Percentiles rank a stretch among this genome's conserved stretches.
phyloP scores from a whole-genome alignment of 2,329 filamentous ascomycete genomes.

The Claviceps monticola region DNA sequence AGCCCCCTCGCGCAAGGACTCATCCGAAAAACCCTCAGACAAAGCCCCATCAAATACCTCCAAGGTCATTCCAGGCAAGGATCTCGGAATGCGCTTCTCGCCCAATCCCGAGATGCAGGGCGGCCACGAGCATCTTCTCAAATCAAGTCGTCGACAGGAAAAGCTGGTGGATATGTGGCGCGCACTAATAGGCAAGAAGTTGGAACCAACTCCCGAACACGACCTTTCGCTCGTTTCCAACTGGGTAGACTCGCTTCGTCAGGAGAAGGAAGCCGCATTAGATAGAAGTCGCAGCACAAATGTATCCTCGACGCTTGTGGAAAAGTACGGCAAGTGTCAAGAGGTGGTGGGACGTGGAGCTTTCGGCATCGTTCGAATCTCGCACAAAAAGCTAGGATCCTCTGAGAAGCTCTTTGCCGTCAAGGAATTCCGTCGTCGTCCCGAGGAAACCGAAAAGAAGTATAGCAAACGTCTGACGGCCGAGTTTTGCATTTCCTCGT shows the following conservation, averaged over 20 bases:
- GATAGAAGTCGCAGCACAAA: slow-evolving; percentile 69
- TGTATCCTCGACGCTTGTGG: slow-evolving; percentile 60
- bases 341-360: slow-evolving; percentile 92
- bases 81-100: slow-evolving; percentile 36
- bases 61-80: slow-evolving; percentile 18
- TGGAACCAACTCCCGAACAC: slow-evolving; percentile 57
- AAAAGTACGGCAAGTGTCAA: slow-evolving; percentile 98
- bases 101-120: slow-evolving; percentile 41
- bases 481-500: slow-evolving; percentile 97
- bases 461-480: slow-evolving; percentile 96
- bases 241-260: slow-evolving; percentile 89
- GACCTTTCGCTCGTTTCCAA: slow-evolving; percentile 86
- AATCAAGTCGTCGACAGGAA: slow-evolving; percentile 82
- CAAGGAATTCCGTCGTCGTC: slow-evolving; percentile 91
- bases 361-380: slow-evolving; percentile 94
- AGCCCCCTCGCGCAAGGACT: slow-evolving; percentile 29
- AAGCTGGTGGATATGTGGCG: slow-evolving; percentile 89
- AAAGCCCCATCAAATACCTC: slow-evolving; percentile 15
- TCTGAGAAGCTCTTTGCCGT: slow-evolving; percentile 91
- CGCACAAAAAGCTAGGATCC: slow-evolving; percentile 82
- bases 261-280: slow-evolving; percentile 71
- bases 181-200: slow-evolving; percentile 72
- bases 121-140: slow-evolving; percentile 76
- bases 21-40: slow-evolving; percentile 17
- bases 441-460: slow-evolving; percentile 90